Evolutionary conservation across 768 basidiomycete genomes (phyloP).

Genomic region (Agaricus blazei): DNA sequence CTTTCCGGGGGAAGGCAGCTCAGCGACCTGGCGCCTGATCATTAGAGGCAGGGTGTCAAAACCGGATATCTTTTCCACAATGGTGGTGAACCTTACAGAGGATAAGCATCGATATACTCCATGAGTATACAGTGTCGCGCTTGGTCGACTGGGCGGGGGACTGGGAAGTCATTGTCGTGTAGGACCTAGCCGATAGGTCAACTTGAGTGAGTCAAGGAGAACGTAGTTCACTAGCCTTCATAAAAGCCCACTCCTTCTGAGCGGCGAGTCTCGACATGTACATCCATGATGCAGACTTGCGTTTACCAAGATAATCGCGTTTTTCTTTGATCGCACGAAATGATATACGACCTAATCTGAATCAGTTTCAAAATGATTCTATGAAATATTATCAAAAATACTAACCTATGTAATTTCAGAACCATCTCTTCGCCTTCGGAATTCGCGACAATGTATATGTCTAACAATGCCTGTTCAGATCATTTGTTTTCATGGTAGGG

Average conservation of each 20-base stretch:
- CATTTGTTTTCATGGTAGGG: not conserved
- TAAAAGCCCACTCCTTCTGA: conserved; percentile 97
- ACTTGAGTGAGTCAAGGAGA: not conserved
- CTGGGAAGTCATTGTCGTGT: conserved; percentile 88
- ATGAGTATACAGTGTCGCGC: conserved; percentile 93
- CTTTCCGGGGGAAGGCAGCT: conserved; percentile 80
- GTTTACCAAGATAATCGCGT: conserved; percentile 92
- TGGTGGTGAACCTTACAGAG: conserved; percentile 56
- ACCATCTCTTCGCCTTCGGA: conserved; percentile 82
- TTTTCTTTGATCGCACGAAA: conserved; percentile 97
- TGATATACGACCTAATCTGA: conserved; percentile 91
- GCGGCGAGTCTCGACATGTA: conserved; percentile 97
- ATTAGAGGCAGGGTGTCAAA: conserved; percentile 8
- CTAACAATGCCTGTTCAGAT: conserved; percentile 27
- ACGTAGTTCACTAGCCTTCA: conserved; percentile 64
- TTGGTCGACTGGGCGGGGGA: conserved; percentile 92
- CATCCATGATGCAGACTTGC: conserved; percentile 98
- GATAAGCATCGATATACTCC: conserved; percentile 94
- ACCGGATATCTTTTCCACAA: not conserved
- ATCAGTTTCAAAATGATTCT: conserved; percentile 1
- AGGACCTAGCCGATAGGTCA: conserved; percentile 54
- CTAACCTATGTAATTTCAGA: conserved; percentile 88
- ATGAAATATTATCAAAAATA: not conserved
- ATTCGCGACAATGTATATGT: conserved; percentile 89
- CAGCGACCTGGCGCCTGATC: conserved; percentile 78